Base-by-base conservation (phyloP, 2,329 filamentous ascomycete species). In the Alternaria triticimaculans region DNA sequence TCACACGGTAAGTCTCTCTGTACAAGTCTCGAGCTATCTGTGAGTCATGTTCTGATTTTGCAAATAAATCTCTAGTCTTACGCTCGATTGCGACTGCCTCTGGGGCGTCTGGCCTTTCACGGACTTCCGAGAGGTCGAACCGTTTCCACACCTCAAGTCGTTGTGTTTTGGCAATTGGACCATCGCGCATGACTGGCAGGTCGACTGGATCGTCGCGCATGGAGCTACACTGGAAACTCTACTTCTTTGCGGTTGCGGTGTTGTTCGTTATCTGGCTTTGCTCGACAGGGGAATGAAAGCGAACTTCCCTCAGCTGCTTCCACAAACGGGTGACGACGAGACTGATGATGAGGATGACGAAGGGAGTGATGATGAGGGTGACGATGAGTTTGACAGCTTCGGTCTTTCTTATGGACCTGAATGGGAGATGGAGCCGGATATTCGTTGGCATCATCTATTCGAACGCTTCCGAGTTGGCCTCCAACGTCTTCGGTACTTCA, bases 201-300 rank as follows among this genome's bases (percentile, higher is more conserved):
- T 85, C 0, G 80, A 82, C 10, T 86, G 84, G 83, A 79, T 86
- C 5, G 61, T 81, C 0, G 78, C 77, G 0, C 74, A 85, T 4
- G 75, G 69, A 5, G 12, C 62, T 0, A 83, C 82, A 0, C 72
- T 86, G 0, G 64, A 79, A 14, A 77, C 82, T 44, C 68, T 86
- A 1, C 78, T 82, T 12, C 72, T 86, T 0, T 82, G 84, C 45
- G 73, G 82, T 57, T 85, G 83, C 56, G 74, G 78, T 0, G 82
- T 84, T 21, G 55, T 76, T 15, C 67, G 48, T 20, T 53, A 55
- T 26, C n/a, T 51, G 9, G 9, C 14, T 10, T 20, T 51, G 23
- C 3, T 12, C 48, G 8, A 15, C 10, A 12, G 18, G 8, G 15
- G 28, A 51, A 26, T n/a, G 9, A 18, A 8, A 12, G 26, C 48